Conservation (phyloP, 352 stramenopile genomes). For the Phytophthora uliginosa region DNA sequence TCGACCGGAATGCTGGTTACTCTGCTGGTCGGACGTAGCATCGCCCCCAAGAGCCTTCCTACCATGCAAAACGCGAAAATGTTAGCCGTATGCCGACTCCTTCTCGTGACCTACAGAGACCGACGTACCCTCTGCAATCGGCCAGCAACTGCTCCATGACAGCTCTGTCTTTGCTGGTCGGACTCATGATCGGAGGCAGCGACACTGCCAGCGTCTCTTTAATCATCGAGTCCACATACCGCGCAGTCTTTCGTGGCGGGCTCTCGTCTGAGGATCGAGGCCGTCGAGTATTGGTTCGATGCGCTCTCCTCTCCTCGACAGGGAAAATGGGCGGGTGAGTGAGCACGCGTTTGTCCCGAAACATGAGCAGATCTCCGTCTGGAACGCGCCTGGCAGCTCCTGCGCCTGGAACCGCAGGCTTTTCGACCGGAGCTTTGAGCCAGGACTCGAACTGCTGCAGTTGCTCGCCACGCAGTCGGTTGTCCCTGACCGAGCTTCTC, state of each 20-base stretch:
- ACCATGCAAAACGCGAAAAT: conserved; percentile 14
- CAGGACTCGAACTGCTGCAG: conserved; percentile 52
- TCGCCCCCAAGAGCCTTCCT: conserved; percentile 22
- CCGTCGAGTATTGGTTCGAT: conserved; percentile 14
- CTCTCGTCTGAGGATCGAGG: conserved; percentile 32
- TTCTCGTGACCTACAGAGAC: neutral
- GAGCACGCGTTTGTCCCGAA: conserved; percentile 44
- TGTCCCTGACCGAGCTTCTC: neutral
- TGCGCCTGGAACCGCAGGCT: conserved; percentile 47
- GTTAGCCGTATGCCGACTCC: conserved; percentile 2
- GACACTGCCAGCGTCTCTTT: conserved; percentile 37
- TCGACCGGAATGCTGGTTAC: conserved; percentile 61
- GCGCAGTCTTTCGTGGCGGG: conserved; percentile 23
- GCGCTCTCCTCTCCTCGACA: conserved; percentile 20
- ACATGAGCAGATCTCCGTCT: conserved; percentile 66
- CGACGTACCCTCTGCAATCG: conserved; percentile 55
- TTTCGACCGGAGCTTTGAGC: conserved; percentile 49
- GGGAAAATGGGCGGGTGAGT: conserved; percentile 33
- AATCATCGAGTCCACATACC: conserved; percentile 18
- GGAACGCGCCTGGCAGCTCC: conserved; percentile 51
- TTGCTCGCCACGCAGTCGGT: conserved; percentile 21
- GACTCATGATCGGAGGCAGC: conserved; percentile 48
- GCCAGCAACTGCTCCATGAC: conserved; percentile 53
- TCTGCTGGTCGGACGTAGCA: conserved; percentile 6
- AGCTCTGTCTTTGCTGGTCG: conserved; percentile 44